phyloP scores from a whole-genome alignment of 345 rosid genomes.

The Populus davidiana region DNA sequence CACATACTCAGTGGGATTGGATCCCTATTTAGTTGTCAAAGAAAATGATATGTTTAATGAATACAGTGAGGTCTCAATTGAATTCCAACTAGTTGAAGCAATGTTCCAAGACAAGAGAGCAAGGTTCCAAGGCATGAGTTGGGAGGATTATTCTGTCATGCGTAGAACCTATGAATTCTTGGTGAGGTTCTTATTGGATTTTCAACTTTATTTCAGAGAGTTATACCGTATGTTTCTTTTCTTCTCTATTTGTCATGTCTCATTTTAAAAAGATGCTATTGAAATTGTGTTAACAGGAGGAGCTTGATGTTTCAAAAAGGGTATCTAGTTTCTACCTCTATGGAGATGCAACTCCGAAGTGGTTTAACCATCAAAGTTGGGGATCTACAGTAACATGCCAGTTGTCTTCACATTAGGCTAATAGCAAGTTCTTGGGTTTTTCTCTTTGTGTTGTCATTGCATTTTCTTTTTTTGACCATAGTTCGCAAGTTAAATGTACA shows the following conservation, averaged over 20 bases:
- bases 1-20: neutral
- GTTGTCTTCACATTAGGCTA: neutral
- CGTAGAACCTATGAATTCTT: too few species aligned
- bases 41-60: neutral
- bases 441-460: neutral
- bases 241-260: too few species aligned
- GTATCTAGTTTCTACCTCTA: neutral
- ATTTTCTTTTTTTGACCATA: neutral
- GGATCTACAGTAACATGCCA: neutral
- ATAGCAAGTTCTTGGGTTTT: neutral
- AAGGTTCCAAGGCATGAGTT: too few species aligned
- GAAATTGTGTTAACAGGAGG: neutral
- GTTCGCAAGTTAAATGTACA: neutral
- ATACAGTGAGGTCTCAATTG: neutral
- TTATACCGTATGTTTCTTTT: neutral
- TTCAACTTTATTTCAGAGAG: neutral
- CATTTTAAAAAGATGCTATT: neutral
- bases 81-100: neutral
- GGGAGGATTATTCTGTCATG: too few species aligned
- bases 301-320: too few species aligned
- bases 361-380: neutral
- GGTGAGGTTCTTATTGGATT: too few species aligned
- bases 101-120: too few species aligned
- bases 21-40: neutral
- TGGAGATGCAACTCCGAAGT: neutral